These are phyloP conservation scores for Aspergillus sparsus DNA, from an alignment of 495 filamentous ascomycete genomes.

Conservation along the genomic window DNA sequence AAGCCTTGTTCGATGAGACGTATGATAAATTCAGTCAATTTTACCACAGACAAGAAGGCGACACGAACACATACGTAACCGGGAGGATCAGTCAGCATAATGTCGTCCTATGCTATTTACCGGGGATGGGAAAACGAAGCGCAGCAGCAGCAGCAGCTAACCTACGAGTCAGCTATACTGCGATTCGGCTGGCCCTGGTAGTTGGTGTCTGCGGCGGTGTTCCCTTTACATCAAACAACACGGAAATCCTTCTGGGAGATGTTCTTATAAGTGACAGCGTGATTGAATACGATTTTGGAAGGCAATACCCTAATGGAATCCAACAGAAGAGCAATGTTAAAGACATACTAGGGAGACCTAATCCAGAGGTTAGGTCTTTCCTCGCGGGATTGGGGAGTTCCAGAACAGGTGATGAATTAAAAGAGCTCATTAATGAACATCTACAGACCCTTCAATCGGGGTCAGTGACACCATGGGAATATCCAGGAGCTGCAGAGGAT, in stretches of 20 bases:
- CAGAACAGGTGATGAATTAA: constrained; percentile 17
- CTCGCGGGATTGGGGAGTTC: constrained; percentile 25
- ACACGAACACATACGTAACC: constrained; percentile 29
- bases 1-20: constrained; percentile 26
- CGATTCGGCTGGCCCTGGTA: constrained; percentile 27
- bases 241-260: constrained; percentile 42
- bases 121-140: constrained; percentile 25
- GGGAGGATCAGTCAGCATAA: constrained; percentile 28
- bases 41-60: constrained; percentile 22
- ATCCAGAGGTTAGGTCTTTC: constrained; percentile 31
- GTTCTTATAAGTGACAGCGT: constrained; percentile 39
- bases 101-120: constrained; percentile 31
- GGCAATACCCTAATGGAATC: constrained; percentile 22
- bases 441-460: constrained; percentile 4
- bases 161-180: constrained; percentile 23
- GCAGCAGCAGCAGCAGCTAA: constrained; percentile 23
- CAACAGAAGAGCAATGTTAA: too few species aligned
- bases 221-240: constrained; percentile 21
- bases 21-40: constrained; percentile 10
- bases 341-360: constrained; percentile 23
- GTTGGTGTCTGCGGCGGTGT: constrained; percentile 37
- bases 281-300: constrained; percentile 37
- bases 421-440: constrained; percentile 15
- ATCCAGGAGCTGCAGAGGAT: constrained; percentile 30
- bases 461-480: constrained; percentile 14